Percentiles rank a stretch among this genome's conserved stretches.
These are phyloP conservation scores for Tuber calosporum DNA, from an alignment of 495 filamentous ascomycete species.

Conservation along the genomic window DNA sequence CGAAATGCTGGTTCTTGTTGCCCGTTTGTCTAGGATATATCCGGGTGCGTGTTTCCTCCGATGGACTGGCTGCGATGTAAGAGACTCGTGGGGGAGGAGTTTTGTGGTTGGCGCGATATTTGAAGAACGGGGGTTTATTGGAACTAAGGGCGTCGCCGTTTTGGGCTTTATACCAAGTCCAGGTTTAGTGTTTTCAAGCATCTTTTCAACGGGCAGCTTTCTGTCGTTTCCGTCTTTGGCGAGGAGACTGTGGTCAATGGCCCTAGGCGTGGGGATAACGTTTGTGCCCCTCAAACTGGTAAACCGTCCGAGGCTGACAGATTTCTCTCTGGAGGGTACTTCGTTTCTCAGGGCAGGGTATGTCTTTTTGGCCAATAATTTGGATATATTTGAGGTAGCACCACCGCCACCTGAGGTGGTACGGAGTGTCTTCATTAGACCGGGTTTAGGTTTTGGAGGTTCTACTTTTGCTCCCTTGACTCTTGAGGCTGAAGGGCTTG, in stretches of 20 bases:
- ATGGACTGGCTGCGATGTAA: background rate
- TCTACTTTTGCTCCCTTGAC: background rate
- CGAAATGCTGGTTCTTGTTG: slow-evolving; percentile 6
- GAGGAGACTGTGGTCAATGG: background rate
- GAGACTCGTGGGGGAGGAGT: background rate
- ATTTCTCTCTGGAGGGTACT: background rate
- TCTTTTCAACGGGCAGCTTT: background rate
- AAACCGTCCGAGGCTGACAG: background rate
- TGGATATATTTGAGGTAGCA: background rate
- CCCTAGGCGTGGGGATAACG: background rate
- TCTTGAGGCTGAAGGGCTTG: background rate
- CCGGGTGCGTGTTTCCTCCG: background rate
- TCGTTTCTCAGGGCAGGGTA: background rate
- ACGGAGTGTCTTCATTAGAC: background rate
- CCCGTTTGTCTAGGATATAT: background rate
- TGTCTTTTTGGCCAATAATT: background rate
- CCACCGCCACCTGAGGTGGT: background rate
- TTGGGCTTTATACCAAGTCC: background rate
- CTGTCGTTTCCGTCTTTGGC: background rate
- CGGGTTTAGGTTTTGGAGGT: background rate
- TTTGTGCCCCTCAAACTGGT: background rate
- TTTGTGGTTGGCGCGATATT: background rate
- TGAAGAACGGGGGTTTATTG: background rate
- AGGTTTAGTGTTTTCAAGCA: background rate
- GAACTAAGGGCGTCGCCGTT: background rate